Evolutionary conservation across 176 grass and related monocot genomes (phyloP), one percentile per base, ranked within the genome.

Genomic region (Avena eriantha): DNA sequence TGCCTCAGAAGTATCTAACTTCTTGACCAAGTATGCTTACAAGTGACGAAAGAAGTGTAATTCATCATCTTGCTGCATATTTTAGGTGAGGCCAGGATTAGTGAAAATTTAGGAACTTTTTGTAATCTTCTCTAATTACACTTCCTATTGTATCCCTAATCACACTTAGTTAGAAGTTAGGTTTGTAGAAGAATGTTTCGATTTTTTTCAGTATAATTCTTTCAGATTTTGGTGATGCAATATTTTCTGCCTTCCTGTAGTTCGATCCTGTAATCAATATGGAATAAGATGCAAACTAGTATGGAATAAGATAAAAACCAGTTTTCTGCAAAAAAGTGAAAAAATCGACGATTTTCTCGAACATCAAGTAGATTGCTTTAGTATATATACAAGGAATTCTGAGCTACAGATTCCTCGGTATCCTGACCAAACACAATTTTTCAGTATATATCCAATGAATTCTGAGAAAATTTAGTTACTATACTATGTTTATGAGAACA

Each of bases 11-110:
- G 74, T 91, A 79, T 90, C 84, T 43, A 86, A 92, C 10, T 98
- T 90, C 77, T 82, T 98, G 76, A 87, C 93, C 76, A 96, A 92
- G 69, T 91, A 83, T 58, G 90, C 90, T 3, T 88, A 85, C 77
- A 88, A 91, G 77, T 91, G 82, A 91, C 61, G 26, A 23, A 80
- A 79, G 31, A 53, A 69, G 48, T 43, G 35, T 55, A 65, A 14
- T 17, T 26, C 26, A 33, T 77, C n/a, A 12, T 76, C 58, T 46
- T 83, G 78, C 68, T 68, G 69, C 69, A 82, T 45, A 82, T 46
- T 54, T 61, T 23, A 70, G 59, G 18, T 86, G 84, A 69, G 77
- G n/a, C 33, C 77, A 16, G 12, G 14, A 88, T 73, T 36, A 61
- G 61, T 16, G 22, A 71, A 61, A 54, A 8, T 17, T 59, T 10